Conservation (phyloP, 2,329 filamentous ascomycete species). For the Epichloe hybrida region DNA sequence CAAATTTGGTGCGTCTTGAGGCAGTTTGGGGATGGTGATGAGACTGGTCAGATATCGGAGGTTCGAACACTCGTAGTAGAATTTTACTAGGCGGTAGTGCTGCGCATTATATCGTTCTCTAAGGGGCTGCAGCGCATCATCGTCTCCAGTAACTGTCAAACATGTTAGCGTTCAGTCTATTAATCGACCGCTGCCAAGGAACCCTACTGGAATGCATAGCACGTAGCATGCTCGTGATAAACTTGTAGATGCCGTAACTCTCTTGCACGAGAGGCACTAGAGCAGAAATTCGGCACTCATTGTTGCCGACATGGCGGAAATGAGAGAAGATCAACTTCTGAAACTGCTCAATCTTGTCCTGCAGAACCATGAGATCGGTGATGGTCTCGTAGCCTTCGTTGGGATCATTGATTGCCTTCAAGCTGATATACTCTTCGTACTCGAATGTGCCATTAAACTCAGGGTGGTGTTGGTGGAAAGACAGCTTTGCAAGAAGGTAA, state of each 20-base stretch:
- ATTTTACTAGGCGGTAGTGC: conserved; percentile 90
- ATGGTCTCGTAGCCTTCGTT: conserved; percentile 98
- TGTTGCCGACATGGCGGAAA: conserved; percentile 82
- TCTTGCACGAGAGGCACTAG: conserved; percentile 89
- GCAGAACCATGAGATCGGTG: conserved; percentile 85
- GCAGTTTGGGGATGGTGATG: conserved; percentile 90
- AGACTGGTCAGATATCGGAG: conserved; percentile 90
- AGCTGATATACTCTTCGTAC: conserved; percentile 95
- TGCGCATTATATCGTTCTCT: conserved; percentile 86
- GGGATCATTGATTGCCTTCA: conserved; percentile 96
- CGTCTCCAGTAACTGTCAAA: conserved; percentile 68
- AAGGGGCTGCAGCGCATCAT: conserved; percentile 80
- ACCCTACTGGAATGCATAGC: conserved; percentile 87
- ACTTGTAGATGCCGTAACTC: conserved; percentile 99
- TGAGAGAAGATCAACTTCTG: conserved; percentile 98
- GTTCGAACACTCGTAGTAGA: conserved; percentile 99
- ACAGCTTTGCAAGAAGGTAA: conserved; percentile 84
- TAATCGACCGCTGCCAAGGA: not conserved
- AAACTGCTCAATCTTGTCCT: conserved; percentile 97
- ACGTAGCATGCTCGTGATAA: conserved; percentile 96
- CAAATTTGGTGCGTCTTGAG: conserved; percentile 84
- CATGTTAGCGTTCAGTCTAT: conserved; percentile 9
- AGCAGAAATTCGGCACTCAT: conserved; percentile 91
- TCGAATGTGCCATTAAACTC: conserved; percentile 99
- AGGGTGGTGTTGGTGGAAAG: conserved; percentile 92